Evolutionary conservation across 2,329 filamentous ascomycete genomes (phyloP).

Genomic region (Penicillium sclerotiorum): DNA sequence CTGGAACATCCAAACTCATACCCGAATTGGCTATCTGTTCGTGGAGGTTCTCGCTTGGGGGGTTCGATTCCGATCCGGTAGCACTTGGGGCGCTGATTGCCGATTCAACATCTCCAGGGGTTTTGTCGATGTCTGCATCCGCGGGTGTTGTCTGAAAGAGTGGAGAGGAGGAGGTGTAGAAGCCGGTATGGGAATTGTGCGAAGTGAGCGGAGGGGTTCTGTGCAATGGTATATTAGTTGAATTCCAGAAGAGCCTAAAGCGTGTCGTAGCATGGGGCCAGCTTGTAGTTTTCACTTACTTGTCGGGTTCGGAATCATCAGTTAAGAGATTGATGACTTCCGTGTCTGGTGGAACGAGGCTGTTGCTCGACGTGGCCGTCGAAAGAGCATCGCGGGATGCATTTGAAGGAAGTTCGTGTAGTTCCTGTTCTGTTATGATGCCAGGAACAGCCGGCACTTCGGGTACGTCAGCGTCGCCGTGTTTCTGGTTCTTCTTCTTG

Average conservation of each 20-base stretch:
- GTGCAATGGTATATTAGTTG: not conserved
- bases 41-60: conserved; percentile 39
- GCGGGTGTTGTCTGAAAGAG: conserved; percentile 61
- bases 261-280: too few relatives aligned
- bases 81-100: conserved; percentile 32
- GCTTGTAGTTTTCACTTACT: too few relatives aligned
- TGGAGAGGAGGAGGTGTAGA: conserved; percentile 70
- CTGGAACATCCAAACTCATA: conserved; percentile 36
- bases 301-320: conserved; percentile 45
- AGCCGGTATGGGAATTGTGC: conserved; percentile 67
- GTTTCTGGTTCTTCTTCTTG: conserved; percentile 41
- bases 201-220: conserved; percentile 54
- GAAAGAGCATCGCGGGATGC: conserved; percentile 28
- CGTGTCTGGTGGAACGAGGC: conserved; percentile 20
- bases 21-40: conserved; percentile 31
- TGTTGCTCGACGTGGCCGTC: conserved; percentile 23
- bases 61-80: conserved; percentile 46
- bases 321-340: conserved; percentile 35
- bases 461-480: conserved; percentile 24
- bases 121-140: conserved; percentile 40
- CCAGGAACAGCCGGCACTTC: conserved; percentile 24
- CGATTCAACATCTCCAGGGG: conserved; percentile 30
- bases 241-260: not conserved
- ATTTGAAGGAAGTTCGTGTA: conserved; percentile 25
- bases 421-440: conserved; percentile 25